A percentile compares a stretch with the other conserved stretches of the same genome.
Evolutionary conservation across 1,284 basidiomycete genomes (phyloP).

Genomic region (Apiotrichum sp.): DNA sequence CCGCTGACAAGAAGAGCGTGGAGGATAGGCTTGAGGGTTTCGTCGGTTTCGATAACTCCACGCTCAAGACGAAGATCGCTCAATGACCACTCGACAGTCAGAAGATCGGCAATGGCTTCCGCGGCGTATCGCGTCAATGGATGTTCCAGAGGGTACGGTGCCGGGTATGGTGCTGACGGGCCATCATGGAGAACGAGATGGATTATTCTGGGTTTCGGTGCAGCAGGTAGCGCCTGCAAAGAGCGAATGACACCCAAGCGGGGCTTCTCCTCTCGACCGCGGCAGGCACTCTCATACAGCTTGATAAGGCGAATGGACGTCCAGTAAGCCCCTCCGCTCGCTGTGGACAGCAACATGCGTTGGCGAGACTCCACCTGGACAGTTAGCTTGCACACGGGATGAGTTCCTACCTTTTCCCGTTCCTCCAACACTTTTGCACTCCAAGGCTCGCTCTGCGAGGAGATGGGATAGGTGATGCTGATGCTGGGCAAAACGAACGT

Average conservation of each 20-base stretch:
- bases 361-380: conserved; percentile 48
- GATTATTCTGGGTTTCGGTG: conserved; percentile 30
- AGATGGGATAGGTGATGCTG: conserved; percentile 78
- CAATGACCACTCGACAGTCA: conserved; percentile 83
- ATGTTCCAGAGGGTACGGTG: conserved; percentile 31
- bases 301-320: conserved; percentile 37
- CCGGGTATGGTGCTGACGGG: conserved; percentile 6
- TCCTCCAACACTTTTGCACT: conserved; percentile 57
- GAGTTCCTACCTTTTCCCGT: conserved; percentile 27
- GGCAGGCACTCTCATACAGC: conserved; percentile 45
- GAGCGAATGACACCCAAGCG: conserved; percentile 62
- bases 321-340: conserved; percentile 43
- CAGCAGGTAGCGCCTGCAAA: conserved; percentile 52
- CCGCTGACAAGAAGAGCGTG: conserved; percentile 83
- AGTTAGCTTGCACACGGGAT: background rate
- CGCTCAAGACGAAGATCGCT: conserved; percentile 69
- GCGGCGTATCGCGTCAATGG: conserved; percentile 65
- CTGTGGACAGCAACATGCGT: conserved; percentile 58
- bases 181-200: conserved; percentile 29
- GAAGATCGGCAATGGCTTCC: conserved; percentile 76
- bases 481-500: conserved; percentile 79
- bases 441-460: conserved; percentile 68
- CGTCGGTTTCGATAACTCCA: conserved; percentile 70
- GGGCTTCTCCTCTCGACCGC: conserved; percentile 52
- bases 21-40: conserved; percentile 78